Percentiles rank a stretch among this genome's conserved stretches.
Conservation (phyloP, 176 grass and related monocot species). For the Aegilops sharonensis region DNA sequence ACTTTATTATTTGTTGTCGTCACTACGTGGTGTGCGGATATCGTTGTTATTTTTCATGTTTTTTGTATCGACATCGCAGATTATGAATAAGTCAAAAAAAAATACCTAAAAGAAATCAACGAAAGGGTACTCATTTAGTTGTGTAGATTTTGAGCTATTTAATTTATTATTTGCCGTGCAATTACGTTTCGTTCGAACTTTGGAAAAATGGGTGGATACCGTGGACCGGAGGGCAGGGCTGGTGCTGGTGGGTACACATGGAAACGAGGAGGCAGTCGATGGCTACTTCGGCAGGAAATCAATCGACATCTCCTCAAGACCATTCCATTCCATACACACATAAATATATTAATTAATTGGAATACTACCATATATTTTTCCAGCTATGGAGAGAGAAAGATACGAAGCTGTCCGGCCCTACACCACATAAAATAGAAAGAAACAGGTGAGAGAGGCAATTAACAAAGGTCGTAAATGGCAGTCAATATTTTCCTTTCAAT, state of each 20-base stretch:
- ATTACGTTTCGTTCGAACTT: not conserved
- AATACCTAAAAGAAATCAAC: no score
- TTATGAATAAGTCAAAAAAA: no score
- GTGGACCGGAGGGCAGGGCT: not conserved
- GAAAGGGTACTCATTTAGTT: no score
- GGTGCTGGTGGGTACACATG: not conserved
- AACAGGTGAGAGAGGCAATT: not conserved
- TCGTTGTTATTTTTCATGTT: no score
- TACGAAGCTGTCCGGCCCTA: not conserved
- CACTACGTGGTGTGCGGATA: no score
- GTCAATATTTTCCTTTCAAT: constrained; percentile 24
- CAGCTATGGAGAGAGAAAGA: not conserved
- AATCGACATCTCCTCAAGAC: not conserved
- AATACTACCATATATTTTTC: not conserved
- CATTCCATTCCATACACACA: not conserved
- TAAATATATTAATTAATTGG: not conserved
- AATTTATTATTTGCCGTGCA: not conserved
- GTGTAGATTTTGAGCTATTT: not conserved
- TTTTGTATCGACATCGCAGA: no score
- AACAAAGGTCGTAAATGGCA: constrained; percentile 23
- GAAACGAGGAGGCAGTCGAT: not conserved
- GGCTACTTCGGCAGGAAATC: not conserved
- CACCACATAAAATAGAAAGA: not conserved
- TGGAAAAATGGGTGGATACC: not conserved
- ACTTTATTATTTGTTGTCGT: no score